Conservation (phyloP, 2,329 filamentous ascomycete species). For the Fusarium agapanthi region DNA sequence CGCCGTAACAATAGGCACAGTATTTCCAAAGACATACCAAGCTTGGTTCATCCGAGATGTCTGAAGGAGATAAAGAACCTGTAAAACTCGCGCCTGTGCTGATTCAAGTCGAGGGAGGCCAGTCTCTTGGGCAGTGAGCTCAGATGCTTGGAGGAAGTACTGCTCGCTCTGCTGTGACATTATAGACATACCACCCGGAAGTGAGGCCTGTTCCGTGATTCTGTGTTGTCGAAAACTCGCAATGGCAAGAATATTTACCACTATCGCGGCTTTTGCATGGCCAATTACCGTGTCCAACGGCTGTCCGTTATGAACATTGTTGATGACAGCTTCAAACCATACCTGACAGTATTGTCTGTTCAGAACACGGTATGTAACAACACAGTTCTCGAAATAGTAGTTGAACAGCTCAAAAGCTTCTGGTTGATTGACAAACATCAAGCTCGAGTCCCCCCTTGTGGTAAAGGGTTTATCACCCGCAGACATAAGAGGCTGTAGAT, state of each 20-base stretch:
- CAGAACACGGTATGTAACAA: slow-evolving; percentile 67
- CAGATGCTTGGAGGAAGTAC: slow-evolving; percentile 51
- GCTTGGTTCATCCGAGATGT: slow-evolving; percentile 68
- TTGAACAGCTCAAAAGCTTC: slow-evolving; percentile 51
- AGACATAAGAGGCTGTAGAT: slow-evolving; percentile 52
- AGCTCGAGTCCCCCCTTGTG: slow-evolving; percentile 39
- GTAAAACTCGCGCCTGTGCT: slow-evolving; percentile 65
- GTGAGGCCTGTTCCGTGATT: slow-evolving; percentile 1
- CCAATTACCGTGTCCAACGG: slow-evolving; percentile 52
- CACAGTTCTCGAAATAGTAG: slow-evolving; percentile 68
- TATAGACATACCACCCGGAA: background rate
- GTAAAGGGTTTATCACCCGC: slow-evolving; percentile 60
- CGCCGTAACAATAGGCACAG: slow-evolving; percentile 60
- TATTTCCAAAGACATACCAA: slow-evolving; percentile 68
- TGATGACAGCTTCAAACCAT: slow-evolving; percentile 56
- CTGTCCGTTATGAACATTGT: slow-evolving; percentile 47
- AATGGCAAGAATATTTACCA: slow-evolving; percentile 59
- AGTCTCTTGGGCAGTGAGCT: slow-evolving; percentile 57
- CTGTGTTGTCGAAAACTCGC: slow-evolving; percentile 44
- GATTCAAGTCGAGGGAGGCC: slow-evolving; percentile 64
- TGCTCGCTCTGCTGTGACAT: slow-evolving; percentile 45
- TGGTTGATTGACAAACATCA: slow-evolving; percentile 51
- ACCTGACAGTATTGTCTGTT: slow-evolving; percentile 61
- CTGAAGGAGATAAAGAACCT: slow-evolving; percentile 66
- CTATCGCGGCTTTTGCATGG: slow-evolving; percentile 55